These are phyloP conservation scores for Peronosclerospora sorghi DNA, from an alignment of 352 stramenopile species.

Conservation along the genomic window DNA sequence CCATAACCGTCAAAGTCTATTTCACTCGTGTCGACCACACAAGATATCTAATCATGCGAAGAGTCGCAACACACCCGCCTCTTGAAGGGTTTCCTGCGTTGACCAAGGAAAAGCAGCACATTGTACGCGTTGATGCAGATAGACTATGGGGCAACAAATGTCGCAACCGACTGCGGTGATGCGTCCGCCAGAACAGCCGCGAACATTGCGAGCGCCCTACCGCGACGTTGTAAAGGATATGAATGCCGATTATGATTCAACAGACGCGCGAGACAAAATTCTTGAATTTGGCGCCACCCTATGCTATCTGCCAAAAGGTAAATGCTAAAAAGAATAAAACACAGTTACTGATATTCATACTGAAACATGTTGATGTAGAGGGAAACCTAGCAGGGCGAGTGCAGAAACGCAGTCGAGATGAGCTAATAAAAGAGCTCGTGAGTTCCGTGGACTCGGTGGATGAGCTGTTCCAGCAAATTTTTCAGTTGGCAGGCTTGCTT, in stretches of 20 bases:
- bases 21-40: conserved; percentile 4
- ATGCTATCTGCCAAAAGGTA: conserved; percentile 48
- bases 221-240: conserved; percentile 44
- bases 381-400: conserved; percentile 24
- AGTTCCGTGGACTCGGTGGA: conserved; percentile 67
- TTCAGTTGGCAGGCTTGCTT: conserved; percentile 34
- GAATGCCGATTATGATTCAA: conserved; percentile 35
- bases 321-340: neutral
- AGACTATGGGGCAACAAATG: conserved; percentile 48
- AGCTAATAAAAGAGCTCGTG: conserved; percentile 63
- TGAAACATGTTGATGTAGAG: conserved; percentile 11
- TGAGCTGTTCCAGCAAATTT: conserved; percentile 77
- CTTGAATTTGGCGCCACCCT: conserved; percentile 51
- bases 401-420: conserved; percentile 23
- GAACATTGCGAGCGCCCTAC: conserved; percentile 32
- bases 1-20: too few species aligned
- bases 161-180: conserved; percentile 17
- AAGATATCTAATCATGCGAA: conserved; percentile 11
- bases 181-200: conserved; percentile 7
- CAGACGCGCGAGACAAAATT: conserved; percentile 57
- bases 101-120: conserved; percentile 6
- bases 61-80: conserved; percentile 8
- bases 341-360: neutral
- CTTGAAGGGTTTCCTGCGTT: conserved; percentile 3
- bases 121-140: neutral